Evolutionary conservation across 148 eudicot genomes (phyloP).

Genomic region (Agrostemma githago): DNA sequence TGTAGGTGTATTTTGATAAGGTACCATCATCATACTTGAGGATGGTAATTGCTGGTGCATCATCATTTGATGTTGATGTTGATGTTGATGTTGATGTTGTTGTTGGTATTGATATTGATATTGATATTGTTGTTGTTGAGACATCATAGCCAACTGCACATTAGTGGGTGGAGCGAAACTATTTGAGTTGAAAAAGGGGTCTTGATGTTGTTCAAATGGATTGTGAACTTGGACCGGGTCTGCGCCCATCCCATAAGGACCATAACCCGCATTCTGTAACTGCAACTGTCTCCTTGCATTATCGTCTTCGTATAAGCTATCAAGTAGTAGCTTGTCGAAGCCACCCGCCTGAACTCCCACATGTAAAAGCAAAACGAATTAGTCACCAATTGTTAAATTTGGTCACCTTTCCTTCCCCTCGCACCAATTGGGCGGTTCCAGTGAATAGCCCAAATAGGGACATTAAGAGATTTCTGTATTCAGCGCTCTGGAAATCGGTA

Average conservation of each 20-base stretch:
- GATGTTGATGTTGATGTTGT: slow-evolving; percentile 30
- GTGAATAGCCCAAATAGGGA: too few relatives aligned
- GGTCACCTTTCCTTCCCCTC: background rate
- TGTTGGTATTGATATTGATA: slow-evolving; percentile 19
- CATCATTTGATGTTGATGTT: slow-evolving; percentile 38
- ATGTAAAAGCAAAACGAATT: slow-evolving; percentile 1
- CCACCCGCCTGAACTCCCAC: slow-evolving; percentile 61
- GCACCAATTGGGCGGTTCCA: background rate
- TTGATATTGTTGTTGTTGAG: slow-evolving; percentile 32
- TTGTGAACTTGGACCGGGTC: slow-evolving; percentile 34
- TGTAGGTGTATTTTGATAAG: slow-evolving; percentile 40
- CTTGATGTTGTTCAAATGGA: slow-evolving; percentile 45
- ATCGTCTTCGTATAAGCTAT: slow-evolving; percentile 86
- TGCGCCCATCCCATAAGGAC: slow-evolving; percentile 39
- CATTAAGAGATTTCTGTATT: too few relatives aligned
- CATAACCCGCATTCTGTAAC: slow-evolving; percentile 70
- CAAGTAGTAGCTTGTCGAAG: slow-evolving; percentile 72
- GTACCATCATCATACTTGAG: slow-evolving; percentile 34
- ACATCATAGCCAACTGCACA: slow-evolving; percentile 70
- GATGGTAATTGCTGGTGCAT: slow-evolving; percentile 31
- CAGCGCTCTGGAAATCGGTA: background rate
- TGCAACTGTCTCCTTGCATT: slow-evolving; percentile 71
- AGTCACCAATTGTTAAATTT: background rate
- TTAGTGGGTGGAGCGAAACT: slow-evolving; percentile 59
- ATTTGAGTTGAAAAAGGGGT: slow-evolving; percentile 64